phyloP scores from a whole-genome alignment of 768 basidiomycete species.

The Mycena galopus region DNA sequence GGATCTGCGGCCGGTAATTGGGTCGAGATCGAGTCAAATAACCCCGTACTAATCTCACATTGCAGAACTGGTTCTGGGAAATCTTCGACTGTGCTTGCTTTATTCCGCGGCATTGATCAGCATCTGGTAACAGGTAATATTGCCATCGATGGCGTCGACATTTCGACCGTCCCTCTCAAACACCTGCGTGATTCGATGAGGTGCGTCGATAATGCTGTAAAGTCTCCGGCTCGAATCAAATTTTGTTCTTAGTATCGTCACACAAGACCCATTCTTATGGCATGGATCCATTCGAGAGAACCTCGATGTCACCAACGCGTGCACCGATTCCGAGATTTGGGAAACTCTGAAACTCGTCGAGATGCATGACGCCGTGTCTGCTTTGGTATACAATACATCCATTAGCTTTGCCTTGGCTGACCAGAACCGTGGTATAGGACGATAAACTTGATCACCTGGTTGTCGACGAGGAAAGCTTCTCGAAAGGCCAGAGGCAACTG shows the following conservation, averaged over 20 bases:
- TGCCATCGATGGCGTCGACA: slow-evolving; percentile 26
- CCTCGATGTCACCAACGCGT: slow-evolving; percentile 17
- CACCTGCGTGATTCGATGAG: slow-evolving; percentile 29
- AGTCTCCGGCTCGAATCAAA: neutral
- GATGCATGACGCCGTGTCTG: slow-evolving; percentile 31
- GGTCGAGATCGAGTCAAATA: neutral
- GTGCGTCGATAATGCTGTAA: neutral
- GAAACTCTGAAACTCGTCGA: slow-evolving; percentile 29
- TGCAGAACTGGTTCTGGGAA: slow-evolving; percentile 32
- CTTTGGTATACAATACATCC: slow-evolving; percentile 1
- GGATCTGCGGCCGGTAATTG: slow-evolving; percentile 26
- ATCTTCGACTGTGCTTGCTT: slow-evolving; percentile 25
- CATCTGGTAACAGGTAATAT: slow-evolving; percentile 31
- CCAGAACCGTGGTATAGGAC: neutral
- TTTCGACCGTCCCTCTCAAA: slow-evolving; percentile 19
- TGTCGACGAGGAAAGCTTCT: slow-evolving; percentile 32
- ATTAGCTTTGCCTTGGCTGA: neutral
- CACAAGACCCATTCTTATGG: slow-evolving; percentile 33
- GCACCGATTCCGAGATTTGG: slow-evolving; percentile 29
- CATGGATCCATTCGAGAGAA: slow-evolving; percentile 32
- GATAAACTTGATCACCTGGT: slow-evolving; percentile 31
- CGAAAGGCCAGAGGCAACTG: slow-evolving; percentile 31
- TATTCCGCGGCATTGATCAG: slow-evolving; percentile 32
- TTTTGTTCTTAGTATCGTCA: slow-evolving; percentile 22
- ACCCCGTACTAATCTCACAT: neutral